Conservation (phyloP, 129 eudicot species). For the Chrysanthemum makinoi region DNA sequence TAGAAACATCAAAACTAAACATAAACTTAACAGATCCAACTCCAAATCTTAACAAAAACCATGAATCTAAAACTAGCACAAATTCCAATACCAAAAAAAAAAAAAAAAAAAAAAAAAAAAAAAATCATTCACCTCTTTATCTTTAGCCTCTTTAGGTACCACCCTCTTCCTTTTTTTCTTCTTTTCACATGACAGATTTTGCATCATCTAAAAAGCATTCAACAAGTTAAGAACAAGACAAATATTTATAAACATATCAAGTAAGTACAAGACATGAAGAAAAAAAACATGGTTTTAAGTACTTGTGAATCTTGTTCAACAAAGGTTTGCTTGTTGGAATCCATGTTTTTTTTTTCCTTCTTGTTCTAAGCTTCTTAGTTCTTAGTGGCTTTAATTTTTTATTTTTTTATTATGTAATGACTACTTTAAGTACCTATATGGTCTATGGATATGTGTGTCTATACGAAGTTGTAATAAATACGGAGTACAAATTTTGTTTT, state of each 20-base stretch:
- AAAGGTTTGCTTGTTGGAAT: constrained; percentile 31
- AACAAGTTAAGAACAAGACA: constrained; percentile 16
- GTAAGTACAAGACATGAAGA: constrained; percentile 22
- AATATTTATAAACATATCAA: constrained; percentile 23
- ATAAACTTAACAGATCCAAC: constrained; percentile 32
- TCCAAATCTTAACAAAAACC: constrained; percentile 9
- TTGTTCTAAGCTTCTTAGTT: constrained; percentile 31
- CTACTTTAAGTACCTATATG: constrained; percentile 29
- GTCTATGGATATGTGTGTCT: neutral
- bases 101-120: constrained; percentile 14
- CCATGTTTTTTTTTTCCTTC: constrained; percentile 35
- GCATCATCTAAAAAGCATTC: constrained; percentile 36
- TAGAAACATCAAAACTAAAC: constrained; percentile 11
- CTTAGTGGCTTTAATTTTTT: constrained; percentile 10
- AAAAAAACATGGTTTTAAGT: constrained; percentile 12
- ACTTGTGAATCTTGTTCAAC: constrained; percentile 42
- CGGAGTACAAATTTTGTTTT: too few species aligned
- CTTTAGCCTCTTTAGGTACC: constrained; percentile 30
- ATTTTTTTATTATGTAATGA: constrained; percentile 7
- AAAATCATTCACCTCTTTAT: constrained; percentile 38
- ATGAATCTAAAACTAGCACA: constrained; percentile 35
- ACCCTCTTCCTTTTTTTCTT: constrained; percentile 33
- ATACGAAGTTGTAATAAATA: too few species aligned
- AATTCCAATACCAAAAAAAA: constrained; percentile 16
- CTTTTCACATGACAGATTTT: constrained; percentile 27